Percentiles rank a stretch among this genome's conserved stretches.
These are phyloP conservation scores for Scheffersomyces coipomensis DNA, from an alignment of 805 yeast species.

Conservation along the genomic window DNA sequence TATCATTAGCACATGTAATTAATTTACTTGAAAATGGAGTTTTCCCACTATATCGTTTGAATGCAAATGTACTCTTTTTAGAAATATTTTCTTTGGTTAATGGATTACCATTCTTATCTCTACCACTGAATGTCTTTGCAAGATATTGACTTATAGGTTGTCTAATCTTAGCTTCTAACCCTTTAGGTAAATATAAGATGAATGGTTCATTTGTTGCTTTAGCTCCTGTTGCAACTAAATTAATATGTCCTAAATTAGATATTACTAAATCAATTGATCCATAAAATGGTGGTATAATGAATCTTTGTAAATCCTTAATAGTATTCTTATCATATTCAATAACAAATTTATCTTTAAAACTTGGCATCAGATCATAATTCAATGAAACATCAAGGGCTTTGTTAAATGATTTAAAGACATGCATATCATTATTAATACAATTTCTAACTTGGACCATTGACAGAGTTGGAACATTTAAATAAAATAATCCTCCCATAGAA, in stretches of 20 bases:
- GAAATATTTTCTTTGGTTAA: constrained; percentile 16
- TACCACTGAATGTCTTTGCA: constrained; percentile 33
- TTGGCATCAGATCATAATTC: constrained; percentile 4
- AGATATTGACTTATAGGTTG: constrained; percentile 47
- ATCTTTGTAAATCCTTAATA: constrained; percentile 31
- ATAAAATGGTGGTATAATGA: constrained; percentile 65
- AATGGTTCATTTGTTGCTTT: constrained; percentile 23
- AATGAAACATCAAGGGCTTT: constrained; percentile 24
- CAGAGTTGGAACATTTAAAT: constrained; percentile 51
- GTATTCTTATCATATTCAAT: constrained; percentile 10
- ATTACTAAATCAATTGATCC: constrained; percentile 68
- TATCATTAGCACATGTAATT: constrained; percentile 8
- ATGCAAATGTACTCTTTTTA: constrained; percentile 15
- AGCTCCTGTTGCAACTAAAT: constrained; percentile 58
- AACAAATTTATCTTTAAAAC: constrained; percentile 11
- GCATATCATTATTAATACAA: constrained; percentile 41
- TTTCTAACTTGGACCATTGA: constrained; percentile 49
- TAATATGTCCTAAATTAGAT: constrained; percentile 62
- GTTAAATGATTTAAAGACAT: constrained; percentile 26
- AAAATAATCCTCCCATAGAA: constrained; percentile 63
- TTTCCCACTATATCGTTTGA: constrained; percentile 13
- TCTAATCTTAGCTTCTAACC: constrained; percentile 52
- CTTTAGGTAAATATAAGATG: constrained; percentile 52
- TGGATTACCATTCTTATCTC: constrained; percentile 21
- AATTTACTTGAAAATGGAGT: constrained; percentile 15